Evolutionary conservation across 345 rosid genomes (phyloP).

Genomic region (Eucalyptus microcorys): DNA sequence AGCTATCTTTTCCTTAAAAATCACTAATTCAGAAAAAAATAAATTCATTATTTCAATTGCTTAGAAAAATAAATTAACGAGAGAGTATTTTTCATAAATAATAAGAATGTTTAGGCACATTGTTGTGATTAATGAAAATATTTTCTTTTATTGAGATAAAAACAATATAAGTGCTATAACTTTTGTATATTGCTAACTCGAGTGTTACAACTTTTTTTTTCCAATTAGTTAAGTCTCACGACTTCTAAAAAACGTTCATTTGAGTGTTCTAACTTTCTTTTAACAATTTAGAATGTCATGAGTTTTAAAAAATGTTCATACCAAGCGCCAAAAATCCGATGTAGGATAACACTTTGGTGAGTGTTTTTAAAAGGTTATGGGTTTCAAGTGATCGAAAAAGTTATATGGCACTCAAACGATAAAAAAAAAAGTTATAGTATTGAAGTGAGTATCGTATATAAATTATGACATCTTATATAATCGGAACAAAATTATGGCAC

Average conservation of each 20-base stretch:
- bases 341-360: not conserved
- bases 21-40: not conserved
- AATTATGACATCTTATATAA: too few relatives aligned
- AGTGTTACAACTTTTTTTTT: not conserved
- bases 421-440: not conserved
- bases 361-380: not conserved
- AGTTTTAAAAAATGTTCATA: accelerated
- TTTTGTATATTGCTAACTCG: not conserved
- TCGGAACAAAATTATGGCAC: not conserved
- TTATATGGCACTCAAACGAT: not conserved
- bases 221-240: not conserved
- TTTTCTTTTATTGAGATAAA: not conserved
- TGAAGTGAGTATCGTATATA: not conserved
- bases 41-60: not conserved
- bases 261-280: not conserved
- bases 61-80: not conserved
- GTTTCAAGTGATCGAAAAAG: not conserved
- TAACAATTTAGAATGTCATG: too few relatives aligned
- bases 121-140: not conserved
- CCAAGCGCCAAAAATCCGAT: not conserved
- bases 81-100: not conserved
- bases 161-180: accelerated
- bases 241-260: not conserved
- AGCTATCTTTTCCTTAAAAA: not conserved
- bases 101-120: not conserved